These are phyloP conservation scores for Suillus luteus DNA, from an alignment of 768 basidiomycete species.

Conservation along the genomic window DNA sequence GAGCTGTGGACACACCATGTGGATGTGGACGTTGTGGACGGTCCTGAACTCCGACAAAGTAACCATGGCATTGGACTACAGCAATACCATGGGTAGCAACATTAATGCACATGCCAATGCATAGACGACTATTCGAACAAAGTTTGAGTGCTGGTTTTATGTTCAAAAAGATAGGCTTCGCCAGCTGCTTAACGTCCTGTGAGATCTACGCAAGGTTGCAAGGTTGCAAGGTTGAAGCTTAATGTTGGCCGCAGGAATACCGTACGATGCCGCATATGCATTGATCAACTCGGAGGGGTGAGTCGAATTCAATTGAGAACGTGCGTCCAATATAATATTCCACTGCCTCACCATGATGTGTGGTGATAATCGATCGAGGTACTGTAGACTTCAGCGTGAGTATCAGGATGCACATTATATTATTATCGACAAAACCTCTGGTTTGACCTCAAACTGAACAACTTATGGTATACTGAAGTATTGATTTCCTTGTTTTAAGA, in stretches of 20 bases:
- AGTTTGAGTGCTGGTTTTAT: background rate
- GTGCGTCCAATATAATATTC: background rate
- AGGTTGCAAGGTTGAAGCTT: background rate
- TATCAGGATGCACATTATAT: background rate
- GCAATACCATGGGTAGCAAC: background rate
- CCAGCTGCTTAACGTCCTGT: background rate
- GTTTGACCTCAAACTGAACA: background rate
- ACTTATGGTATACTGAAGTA: background rate
- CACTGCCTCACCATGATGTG: background rate
- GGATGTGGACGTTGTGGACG: background rate
- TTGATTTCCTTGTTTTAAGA: background rate
- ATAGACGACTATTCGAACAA: background rate
- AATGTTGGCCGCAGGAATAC: background rate
- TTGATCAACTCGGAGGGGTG: background rate
- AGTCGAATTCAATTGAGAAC: background rate
- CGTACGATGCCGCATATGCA: background rate
- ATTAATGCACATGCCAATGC: background rate
- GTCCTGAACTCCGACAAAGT: background rate
- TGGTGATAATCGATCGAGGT: background rate
- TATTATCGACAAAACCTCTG: background rate
- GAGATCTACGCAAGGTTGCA: background rate
- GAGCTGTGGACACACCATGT: background rate
- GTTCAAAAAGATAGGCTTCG: background rate
- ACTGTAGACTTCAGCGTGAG: background rate
- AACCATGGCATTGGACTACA: background rate